Evolutionary conservation across 495 filamentous ascomycete genomes (phyloP).

Genomic region (Parathielavia appendiculata): DNA sequence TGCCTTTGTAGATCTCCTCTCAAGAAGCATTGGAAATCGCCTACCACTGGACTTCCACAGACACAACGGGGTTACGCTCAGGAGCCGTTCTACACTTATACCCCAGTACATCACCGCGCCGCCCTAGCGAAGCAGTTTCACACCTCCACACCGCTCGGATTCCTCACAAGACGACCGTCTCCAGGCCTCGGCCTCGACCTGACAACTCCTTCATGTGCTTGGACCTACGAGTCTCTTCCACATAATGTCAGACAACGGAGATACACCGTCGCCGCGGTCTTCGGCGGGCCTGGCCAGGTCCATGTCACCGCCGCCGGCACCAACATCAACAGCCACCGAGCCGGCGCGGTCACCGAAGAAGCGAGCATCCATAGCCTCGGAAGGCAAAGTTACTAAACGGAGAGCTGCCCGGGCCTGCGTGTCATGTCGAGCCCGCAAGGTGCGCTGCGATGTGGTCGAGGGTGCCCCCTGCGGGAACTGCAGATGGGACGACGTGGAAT

Average conservation of each 20-base stretch:
- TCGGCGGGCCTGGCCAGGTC: slow-evolving; percentile 9
- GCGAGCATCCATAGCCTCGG: slow-evolving; percentile 24
- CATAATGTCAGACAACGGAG: slow-evolving; percentile 19
- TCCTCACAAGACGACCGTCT: neutral
- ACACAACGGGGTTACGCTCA: slow-evolving; percentile 1
- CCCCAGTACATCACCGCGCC: neutral
- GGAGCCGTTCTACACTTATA: neutral
- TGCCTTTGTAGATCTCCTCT: neutral
- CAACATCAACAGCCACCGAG: slow-evolving; percentile 11
- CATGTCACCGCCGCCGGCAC: slow-evolving; percentile 14
- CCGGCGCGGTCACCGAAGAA: slow-evolving; percentile 32
- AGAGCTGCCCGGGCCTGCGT: slow-evolving; percentile 84
- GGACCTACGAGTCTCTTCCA: neutral
- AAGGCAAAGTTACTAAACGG: slow-evolving; percentile 54
- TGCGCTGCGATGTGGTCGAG: slow-evolving; percentile 90
- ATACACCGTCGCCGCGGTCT: slow-evolving; percentile 13
- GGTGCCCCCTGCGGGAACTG: slow-evolving; percentile 87
- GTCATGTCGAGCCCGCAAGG: slow-evolving; percentile 80
- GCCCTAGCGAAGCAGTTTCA: neutral
- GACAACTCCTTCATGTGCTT: neutral
- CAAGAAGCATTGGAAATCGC: neutral
- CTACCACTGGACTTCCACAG: neutral
- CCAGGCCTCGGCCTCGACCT: slow-evolving; percentile 1
- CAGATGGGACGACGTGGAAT: slow-evolving; percentile 80
- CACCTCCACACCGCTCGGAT: neutral